These are phyloP conservation scores for Parachaetomium inaequale DNA, from an alignment of 495 filamentous ascomycete species.

Conservation along the genomic window DNA sequence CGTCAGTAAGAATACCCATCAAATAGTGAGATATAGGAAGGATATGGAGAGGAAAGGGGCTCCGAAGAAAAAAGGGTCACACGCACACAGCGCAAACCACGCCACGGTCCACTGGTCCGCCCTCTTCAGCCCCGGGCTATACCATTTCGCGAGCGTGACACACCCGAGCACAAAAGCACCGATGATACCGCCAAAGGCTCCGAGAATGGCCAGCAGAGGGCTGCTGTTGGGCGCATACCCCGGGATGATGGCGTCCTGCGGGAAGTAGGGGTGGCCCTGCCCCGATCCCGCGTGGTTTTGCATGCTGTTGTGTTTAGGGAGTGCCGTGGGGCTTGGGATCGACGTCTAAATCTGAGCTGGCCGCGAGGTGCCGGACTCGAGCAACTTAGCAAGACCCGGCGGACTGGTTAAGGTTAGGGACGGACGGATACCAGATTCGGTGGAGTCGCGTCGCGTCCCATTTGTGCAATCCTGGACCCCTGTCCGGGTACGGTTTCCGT, in stretches of 20 bases:
- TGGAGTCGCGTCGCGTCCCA: background rate
- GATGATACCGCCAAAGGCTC: conserved; percentile 45
- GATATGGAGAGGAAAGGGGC: background rate
- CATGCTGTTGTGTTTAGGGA: background rate
- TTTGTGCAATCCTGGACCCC: background rate
- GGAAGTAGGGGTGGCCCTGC: conserved; percentile 69
- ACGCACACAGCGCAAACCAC: conserved; percentile 55
- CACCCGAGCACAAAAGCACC: conserved; percentile 44
- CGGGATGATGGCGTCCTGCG: conserved; percentile 56
- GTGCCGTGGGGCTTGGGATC: background rate
- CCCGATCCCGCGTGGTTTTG: background rate
- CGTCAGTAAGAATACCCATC: conserved; percentile 23
- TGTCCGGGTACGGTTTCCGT: conserved; percentile 14
- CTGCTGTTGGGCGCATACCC: conserved; percentile 54
- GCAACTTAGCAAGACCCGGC: background rate
- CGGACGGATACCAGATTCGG: background rate
- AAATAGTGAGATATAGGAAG: too few relatives aligned
- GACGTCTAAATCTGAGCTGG: too few relatives aligned
- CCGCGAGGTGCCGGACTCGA: too few relatives aligned
- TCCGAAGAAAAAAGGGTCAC: conserved; percentile 3
- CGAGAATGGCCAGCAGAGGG: conserved; percentile 46
- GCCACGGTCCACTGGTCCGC: conserved; percentile 47
- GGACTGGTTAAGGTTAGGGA: background rate
- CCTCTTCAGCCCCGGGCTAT: conserved; percentile 38
- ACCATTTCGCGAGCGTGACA: conserved; percentile 38